Base-by-base conservation (phyloP, 805 yeast species). In the Candida awuae region DNA sequence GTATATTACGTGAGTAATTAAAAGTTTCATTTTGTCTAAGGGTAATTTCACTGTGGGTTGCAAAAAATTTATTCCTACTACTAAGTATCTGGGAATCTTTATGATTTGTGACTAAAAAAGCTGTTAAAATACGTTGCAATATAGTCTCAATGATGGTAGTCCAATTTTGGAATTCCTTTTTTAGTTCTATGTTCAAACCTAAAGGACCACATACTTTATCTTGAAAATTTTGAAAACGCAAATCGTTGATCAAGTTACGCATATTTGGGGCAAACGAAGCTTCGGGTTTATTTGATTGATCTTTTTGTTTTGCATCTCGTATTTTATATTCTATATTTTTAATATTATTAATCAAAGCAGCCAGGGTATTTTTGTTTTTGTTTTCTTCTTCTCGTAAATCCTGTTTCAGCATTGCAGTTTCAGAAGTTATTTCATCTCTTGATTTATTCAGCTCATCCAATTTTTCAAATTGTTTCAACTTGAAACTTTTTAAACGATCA, bases 141-240 rank as follows among this genome's bases (percentile, higher is more conserved):
- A 66, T 53, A 0, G 73, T 57, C 49, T 84, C 94, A 6, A 88
- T 53, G 4, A 81, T 57, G 18, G 70, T 70, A 5, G 69, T 60
- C 86, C 86, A 88, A 21, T 63, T 55, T 16, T 66, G 59, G 49
- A 59, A 73, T 8, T 70, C 77, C 1, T 61, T 55, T 50, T 75
- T 81, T 12, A 90, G 63, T 4, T 71, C 65, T 3, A 86, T 65
- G 43, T 62, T 61, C 4, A 66, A 47, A 1, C 95, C 96, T 2
- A 90, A 46, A 0, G 98, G 98, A 0, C 97, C 97, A 14, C 80
- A 57, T 0, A 95, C 94, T 26, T 52, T 52, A 2, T 56, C 50
- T 14, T 66, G 67, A 67, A 73, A 78, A 13, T 58, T 50, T 6
- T 43, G 37, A 0, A 47, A 34, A 12, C 59, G 46, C 6, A 80